Conservation (phyloP, 1,284 basidiomycete genomes). For the Pyrrhoderma lamaoense region DNA sequence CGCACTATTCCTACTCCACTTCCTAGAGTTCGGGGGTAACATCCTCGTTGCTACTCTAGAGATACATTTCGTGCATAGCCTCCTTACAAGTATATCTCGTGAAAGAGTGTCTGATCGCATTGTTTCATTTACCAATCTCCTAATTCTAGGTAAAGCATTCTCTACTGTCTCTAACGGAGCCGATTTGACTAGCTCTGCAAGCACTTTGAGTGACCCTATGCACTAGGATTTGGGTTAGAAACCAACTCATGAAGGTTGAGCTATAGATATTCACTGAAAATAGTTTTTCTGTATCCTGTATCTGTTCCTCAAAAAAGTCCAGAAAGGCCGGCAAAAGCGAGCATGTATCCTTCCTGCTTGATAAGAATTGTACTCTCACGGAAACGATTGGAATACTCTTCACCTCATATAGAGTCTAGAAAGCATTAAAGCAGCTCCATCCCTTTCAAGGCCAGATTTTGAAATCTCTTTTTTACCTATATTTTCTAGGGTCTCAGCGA, state of each 20-base stretch:
- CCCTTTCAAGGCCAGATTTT: conserved; percentile 74
- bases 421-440: conserved; percentile 67
- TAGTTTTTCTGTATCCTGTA: conserved; percentile 34
- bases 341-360: conserved; percentile 56
- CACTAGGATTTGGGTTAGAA: conserved; percentile 33
- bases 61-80: conserved; percentile 56
- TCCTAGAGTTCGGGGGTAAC: conserved; percentile 39
- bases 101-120: conserved; percentile 34
- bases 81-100: conserved; percentile 59
- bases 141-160: conserved; percentile 34
- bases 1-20: conserved; percentile 20
- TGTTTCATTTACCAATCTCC: conserved; percentile 38
- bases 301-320: conserved; percentile 38
- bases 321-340: conserved; percentile 54
- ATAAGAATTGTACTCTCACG: conserved; percentile 7
- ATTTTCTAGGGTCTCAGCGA: conserved; percentile 48
- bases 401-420: conserved; percentile 76
- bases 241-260: neutral
- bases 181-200: conserved; percentile 68
- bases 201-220: conserved; percentile 65
- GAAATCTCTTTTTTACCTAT: conserved; percentile 56
- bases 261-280: conserved; percentile 42
- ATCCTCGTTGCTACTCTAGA: conserved; percentile 57
- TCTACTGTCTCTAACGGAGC: conserved; percentile 51
- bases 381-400: conserved; percentile 12